Base-by-base conservation (phyloP, 1,284 basidiomycete genomes). In the Ganoderma leucocontextum region DNA sequence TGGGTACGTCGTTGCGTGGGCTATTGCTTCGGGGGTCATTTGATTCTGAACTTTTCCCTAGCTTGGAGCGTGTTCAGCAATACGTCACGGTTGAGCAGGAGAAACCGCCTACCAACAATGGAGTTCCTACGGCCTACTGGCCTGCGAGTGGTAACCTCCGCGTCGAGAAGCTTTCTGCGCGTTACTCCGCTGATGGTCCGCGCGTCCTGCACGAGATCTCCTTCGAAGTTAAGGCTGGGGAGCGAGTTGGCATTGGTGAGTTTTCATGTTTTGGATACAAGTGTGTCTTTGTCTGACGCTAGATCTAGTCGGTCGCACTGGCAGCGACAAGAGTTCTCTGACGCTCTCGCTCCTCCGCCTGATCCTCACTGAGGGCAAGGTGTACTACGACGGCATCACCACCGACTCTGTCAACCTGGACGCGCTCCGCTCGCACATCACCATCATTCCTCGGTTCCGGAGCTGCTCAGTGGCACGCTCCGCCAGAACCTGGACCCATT, bases 11-110 rank as follows among this genome's bases (percentile, higher is more conserved):
- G 22, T 49, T 22, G n/a, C 63, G n/a, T 44, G 44, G 35, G 58
- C 39, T 17, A 22, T n/a, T 49, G n/a, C 17, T 49, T 22, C 6
- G n/a, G 10, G n/a, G 41, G 8, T 12, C 25, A 12, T 25, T n/a
- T 38, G 36, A 41, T 41, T 3, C 29, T 25, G 9, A 39, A 25
- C 4, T n/a, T 4, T 10, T 38, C 35, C 1, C 29, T 52, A 74
- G 74, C 39, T 64, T 77, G 68, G 76, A 77, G 62, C 72, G 76
- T 49, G 90, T 95, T 63, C 87, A 92, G 75, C 86, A 86, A 33
- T 95, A 94, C 75, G 79, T 93, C 59, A 79, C 83, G n/a, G 92
- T 93, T 64, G 91, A 93, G 66, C 91, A 94, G 75, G 93, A 95
- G 76, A 85, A 86, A 1, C 81, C 83, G 67, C 75, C 86, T 0